Conservation (phyloP, 2,329 filamentous ascomycete species). For the Alternaria conjuncta region DNA sequence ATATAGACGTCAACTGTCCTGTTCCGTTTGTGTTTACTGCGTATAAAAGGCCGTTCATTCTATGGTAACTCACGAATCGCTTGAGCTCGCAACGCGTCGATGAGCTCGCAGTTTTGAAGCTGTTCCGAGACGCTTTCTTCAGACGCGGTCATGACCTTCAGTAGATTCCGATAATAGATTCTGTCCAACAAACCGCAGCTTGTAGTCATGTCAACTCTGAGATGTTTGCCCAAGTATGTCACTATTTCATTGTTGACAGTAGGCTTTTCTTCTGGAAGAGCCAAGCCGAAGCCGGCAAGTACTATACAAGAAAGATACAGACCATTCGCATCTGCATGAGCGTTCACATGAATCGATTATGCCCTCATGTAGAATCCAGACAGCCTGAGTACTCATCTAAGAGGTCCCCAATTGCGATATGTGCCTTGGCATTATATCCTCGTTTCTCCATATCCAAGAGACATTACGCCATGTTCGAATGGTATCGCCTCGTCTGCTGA, state of each 20-base stretch:
- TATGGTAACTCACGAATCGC: neutral
- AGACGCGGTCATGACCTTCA: neutral
- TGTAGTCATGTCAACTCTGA: neutral
- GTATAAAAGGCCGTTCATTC: neutral
- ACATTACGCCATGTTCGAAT: slow-evolving; percentile 41
- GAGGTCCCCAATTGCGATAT: neutral
- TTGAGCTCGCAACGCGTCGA: neutral
- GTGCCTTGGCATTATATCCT: neutral
- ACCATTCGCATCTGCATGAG: neutral
- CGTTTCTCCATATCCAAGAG: slow-evolving; percentile 29
- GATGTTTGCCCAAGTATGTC: neutral
- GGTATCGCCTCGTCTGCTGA: slow-evolving; percentile 42
- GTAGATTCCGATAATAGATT: neutral
- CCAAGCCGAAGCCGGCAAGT: neutral
- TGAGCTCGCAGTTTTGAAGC: neutral
- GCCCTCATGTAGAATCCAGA: neutral
- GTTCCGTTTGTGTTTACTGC: neutral
- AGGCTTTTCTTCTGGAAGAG: neutral
- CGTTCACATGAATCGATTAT: neutral
- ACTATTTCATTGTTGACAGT: neutral
- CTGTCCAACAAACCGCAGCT: neutral
- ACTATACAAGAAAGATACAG: neutral
- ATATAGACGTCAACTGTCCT: neutral
- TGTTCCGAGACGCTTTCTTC: neutral
- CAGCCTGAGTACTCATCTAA: neutral